Base-by-base conservation (phyloP, 805 yeast genomes). In the Myxozyma monticola region DNA sequence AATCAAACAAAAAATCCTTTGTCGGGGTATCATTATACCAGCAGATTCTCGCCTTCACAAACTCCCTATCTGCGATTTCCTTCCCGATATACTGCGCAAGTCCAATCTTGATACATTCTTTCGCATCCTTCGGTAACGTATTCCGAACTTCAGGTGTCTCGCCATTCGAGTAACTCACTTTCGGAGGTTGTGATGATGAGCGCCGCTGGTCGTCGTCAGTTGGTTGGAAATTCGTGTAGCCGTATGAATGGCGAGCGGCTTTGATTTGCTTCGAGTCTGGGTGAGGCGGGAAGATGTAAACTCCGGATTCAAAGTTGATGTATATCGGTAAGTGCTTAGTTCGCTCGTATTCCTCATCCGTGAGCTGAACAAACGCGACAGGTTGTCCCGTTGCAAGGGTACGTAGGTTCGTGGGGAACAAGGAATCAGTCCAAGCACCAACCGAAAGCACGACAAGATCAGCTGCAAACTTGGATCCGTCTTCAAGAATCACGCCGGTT, bases 1-100 rank as follows among this genome's bases (percentile, higher is more conserved):
- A 57, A 37, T 63, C 68, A 25, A 65, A 54, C 21, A 68, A 49
- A 43, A 62, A 67, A 39, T 69, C 69, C 30, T 66, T 63, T 39
- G 67, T 62, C 17, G 66, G 66, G 2, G 71, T 60, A 47, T 69
- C 71, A 3, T 68, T 67, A 46, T 68, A 68, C 72, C 72, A 76
- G 49, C 74, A 69, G 48, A 69, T 74, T 46, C 71, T 75, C 15
- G 70, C 73, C 2, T 66, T 44, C 17, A 37, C 49, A 36, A 29
- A 49, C 12, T 9, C 37, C 24, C 58, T 22, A 5, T 18, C 3
- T 10, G 54, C 58, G 17, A 55, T 49, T 15, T 49, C 49, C 1
- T 21, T 18, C 18, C 58, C 58, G 10, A 54, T 22, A 34, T 34
- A 50, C 22, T 50, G 42, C 4, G 25, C 33, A 7, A 51, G 33